Conservation (phyloP, 1,139 yeast genomes). For the Hyphopichia burtonii region DNA sequence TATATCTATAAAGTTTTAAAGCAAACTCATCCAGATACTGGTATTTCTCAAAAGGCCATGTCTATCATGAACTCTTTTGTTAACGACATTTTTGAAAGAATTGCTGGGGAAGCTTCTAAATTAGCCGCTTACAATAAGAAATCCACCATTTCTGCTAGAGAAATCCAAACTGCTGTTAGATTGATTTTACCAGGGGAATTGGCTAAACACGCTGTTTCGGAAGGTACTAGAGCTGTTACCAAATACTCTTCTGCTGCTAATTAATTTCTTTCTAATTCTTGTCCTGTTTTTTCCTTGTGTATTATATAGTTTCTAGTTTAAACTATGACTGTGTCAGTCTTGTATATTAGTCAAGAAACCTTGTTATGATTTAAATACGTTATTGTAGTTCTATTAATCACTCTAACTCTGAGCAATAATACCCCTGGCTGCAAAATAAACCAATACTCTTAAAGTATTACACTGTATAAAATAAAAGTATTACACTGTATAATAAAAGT, state of each 20-base stretch:
- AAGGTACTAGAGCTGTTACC: slow-evolving; percentile 96
- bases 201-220: slow-evolving; percentile 93
- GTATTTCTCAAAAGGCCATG: slow-evolving; percentile 95
- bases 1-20: slow-evolving; percentile 91
- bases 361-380: neutral
- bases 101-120: slow-evolving; percentile 91
- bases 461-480: too few species aligned
- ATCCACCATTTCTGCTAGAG: slow-evolving; percentile 92
- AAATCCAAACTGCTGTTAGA: slow-evolving; percentile 93
- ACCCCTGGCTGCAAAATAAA: too few species aligned
- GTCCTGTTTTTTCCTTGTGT: slow-evolving; percentile 1
- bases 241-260: slow-evolving; percentile 78
- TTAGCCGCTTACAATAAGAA: slow-evolving; percentile 95
- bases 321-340: neutral
- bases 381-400: too few species aligned
- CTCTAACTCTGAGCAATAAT: too few species aligned
- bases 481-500: too few species aligned
- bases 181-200: slow-evolving; percentile 93
- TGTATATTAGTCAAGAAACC: neutral
- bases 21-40: slow-evolving; percentile 95
- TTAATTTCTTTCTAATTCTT: slow-evolving; percentile 2
- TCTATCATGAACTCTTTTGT: slow-evolving; percentile 93
- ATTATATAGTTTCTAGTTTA: slow-evolving; percentile 1
- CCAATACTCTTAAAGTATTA: too few species aligned
- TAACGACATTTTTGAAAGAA: slow-evolving; percentile 83